Percentiles rank a stretch among this genome's conserved stretches.
These are phyloP conservation scores for Carex parvula DNA, from an alignment of 176 grass and related monocot genomes.

Conservation along the genomic window DNA sequence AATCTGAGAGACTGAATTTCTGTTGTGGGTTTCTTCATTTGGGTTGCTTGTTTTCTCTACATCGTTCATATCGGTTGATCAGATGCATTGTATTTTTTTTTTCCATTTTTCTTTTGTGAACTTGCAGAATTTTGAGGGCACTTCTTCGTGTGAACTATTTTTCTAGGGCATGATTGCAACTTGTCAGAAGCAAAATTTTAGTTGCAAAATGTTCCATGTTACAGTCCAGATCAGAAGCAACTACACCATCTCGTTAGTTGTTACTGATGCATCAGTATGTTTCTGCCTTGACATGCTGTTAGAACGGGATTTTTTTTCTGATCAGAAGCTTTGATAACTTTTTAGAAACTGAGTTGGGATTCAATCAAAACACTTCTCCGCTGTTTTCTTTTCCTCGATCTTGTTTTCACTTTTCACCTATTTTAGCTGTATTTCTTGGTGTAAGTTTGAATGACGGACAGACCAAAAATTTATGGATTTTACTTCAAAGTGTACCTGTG, in stretches of 20 bases:
- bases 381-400: too few relatives aligned
- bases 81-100: too few relatives aligned
- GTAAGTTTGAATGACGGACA: background rate
- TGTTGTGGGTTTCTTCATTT: background rate
- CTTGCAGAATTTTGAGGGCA: background rate
- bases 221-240: background rate
- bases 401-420: background rate
- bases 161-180: background rate
- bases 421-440: background rate
- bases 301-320: background rate
- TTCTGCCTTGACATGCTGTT: background rate
- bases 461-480: background rate
- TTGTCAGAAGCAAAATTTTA: background rate
- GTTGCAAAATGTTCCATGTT: background rate
- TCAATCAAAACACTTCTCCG: background rate
- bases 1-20: background rate
- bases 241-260: background rate
- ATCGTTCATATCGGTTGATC: too few relatives aligned
- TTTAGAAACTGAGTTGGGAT: background rate
- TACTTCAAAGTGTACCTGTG: background rate
- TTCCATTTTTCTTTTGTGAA: too few relatives aligned
- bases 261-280: background rate
- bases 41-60: too few relatives aligned
- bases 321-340: background rate
- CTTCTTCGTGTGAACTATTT: background rate